A percentile compares a stretch with the other conserved stretches of the same genome.
Evolutionary conservation across 768 basidiomycete genomes (phyloP).

Genomic region (Panaeolus cyanescens): DNA sequence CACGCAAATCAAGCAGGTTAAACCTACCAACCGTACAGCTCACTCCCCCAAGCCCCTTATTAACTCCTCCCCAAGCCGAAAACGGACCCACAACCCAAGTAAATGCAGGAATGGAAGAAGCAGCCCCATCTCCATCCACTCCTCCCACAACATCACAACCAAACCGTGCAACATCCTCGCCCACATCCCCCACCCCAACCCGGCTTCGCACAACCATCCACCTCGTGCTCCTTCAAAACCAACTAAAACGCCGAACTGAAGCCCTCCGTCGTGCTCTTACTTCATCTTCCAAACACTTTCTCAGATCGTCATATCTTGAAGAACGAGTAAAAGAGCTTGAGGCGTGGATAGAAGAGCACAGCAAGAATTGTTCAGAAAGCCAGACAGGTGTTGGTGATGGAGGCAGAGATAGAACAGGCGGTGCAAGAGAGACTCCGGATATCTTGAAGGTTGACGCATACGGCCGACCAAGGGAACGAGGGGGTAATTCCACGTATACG

Average conservation of each 20-base stretch:
- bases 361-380: background rate
- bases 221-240: background rate
- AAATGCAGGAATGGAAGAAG: no score
- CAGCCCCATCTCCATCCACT: background rate
- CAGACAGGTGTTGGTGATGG: background rate
- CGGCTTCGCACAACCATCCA: background rate
- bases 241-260: background rate
- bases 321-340: background rate
- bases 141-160: background rate
- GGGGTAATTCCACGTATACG: background rate
- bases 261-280: background rate
- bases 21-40: background rate
- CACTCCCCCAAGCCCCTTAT: background rate
- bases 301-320: background rate
- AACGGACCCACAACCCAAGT: no score
- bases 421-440: background rate
- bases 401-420: background rate
- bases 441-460: background rate
- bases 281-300: background rate
- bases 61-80: background rate
- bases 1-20: background rate
- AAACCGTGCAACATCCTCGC: background rate
- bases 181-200: background rate
- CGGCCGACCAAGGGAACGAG: background rate
- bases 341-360: background rate